Evolutionary conservation across 208 protist species (phyloP).

Genomic region (Wallacemonas sp.): DNA sequence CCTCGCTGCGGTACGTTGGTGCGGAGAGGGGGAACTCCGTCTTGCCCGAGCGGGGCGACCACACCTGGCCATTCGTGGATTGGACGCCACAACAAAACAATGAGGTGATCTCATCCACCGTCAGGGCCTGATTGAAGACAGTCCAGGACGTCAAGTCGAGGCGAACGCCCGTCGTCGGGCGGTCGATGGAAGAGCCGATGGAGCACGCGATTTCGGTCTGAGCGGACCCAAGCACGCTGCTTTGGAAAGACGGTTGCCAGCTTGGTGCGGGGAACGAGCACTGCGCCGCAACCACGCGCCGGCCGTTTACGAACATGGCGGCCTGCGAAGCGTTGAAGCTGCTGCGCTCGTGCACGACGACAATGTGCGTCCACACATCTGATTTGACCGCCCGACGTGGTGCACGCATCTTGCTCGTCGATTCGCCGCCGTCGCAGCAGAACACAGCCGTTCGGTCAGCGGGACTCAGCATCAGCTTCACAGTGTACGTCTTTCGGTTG

Average conservation of each 20-base stretch:
- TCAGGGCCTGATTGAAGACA: constrained; percentile 43
- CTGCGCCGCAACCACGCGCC: not conserved
- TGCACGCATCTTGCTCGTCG: not conserved
- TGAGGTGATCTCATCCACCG: constrained; percentile 28
- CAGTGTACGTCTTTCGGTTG: constrained; percentile 7
- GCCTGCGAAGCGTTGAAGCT: constrained; percentile 7
- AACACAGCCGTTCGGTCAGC: not conserved
- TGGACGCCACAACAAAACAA: constrained; percentile 44
- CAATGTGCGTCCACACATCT: not conserved
- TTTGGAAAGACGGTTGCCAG: constrained; percentile 9
- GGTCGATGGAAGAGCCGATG: constrained; percentile 34
- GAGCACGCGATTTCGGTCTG: constrained; percentile 28
- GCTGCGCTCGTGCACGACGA: constrained; percentile 6
- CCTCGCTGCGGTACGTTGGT: constrained; percentile 28
- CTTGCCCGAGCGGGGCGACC: constrained; percentile 26
- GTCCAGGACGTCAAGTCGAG: constrained; percentile 49
- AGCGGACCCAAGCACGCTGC: not conserved
- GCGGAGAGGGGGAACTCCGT: constrained; percentile 28
- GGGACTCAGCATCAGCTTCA: not conserved
- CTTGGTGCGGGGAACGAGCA: constrained; percentile 15
- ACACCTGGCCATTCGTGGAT: constrained; percentile 16
- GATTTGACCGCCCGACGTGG: not conserved
- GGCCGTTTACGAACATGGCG: not conserved
- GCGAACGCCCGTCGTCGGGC: constrained; percentile 17
- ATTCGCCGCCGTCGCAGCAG: not conserved